Base-by-base conservation (phyloP, 2,329 filamentous ascomycete species). In the Chaetoscypha palmicola region DNA sequence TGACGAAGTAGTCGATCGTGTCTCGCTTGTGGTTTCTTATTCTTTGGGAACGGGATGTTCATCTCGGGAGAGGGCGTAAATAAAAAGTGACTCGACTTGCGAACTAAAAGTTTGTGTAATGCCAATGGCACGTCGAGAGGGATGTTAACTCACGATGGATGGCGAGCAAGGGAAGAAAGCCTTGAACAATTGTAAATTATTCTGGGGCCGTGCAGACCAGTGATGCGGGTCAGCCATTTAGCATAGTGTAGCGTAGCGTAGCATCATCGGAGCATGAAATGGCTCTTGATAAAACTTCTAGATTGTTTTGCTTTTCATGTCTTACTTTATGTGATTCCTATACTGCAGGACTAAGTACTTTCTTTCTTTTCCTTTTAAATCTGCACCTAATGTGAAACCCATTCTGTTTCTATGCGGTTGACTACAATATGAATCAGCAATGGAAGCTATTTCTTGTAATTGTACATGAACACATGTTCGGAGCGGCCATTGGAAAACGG, bases 161-260 rank as follows among this genome's bases (percentile, higher is more conserved):
- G 38, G 57, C 52, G 47, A 58, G 55, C 48, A 56, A 55, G 50
- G 52, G 50, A 47, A 14, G 38, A 36, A 47, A 50, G 51, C 47
- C 50, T 50, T 50, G 46, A 41, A 34, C 17, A 23, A 36, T 36
- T 50, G 39, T 52, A 47, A 46, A 46, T 50, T 41, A 46, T 46
- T 50, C 41, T 43, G 38, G 41, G 42, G 42, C n/a, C n/a, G n/a
- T n/a, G 40, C 41, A 39, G 28, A 31, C 12, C 11, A 12, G 28
- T 31, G 28, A 31, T 31, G 28, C 3, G 28, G n/a, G n/a, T 12
- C 24, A 12, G 24, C 24, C 43, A 36, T 30, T 31, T 48, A 43
- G 46, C 52, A 47, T 48, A 44, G 49, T 17, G 45, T 43, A 46
- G 40, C 41, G 36, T 46, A 50, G 54, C 42, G 48, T 57, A 52